Conservation (phyloP, 148 eudicot genomes). For the Bassia scoparia region DNA sequence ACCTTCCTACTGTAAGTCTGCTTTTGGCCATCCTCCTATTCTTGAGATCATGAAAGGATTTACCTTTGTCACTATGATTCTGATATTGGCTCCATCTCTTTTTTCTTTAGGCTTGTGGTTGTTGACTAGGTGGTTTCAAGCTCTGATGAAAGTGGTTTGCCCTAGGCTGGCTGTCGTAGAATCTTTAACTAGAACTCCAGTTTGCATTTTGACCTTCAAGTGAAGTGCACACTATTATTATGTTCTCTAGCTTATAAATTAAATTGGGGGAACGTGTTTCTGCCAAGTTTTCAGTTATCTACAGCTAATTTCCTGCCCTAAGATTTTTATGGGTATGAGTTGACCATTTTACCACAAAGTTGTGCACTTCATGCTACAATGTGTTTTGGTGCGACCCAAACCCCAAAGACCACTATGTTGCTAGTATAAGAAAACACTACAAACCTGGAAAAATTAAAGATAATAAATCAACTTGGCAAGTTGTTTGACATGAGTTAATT, state of each 20-base stretch:
- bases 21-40: conserved; percentile 31
- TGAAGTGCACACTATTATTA: not conserved
- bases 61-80: conserved; percentile 33
- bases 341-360: not conserved
- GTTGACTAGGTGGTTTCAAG: conserved; percentile 30
- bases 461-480: not conserved
- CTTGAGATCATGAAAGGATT: conserved; percentile 36
- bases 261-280: not conserved
- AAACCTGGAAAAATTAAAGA: not conserved
- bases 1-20: conserved; percentile 52
- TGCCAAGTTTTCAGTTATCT: not conserved
- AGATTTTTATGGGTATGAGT: not conserved
- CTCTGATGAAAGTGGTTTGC: conserved; percentile 30
- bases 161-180: conserved; percentile 31
- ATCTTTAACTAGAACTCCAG: conserved; percentile 3
- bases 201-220: not conserved
- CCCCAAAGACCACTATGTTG: not conserved
- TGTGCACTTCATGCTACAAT: not conserved
- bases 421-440: not conserved
- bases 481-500: too few relatives aligned
- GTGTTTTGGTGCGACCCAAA: not conserved
- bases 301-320: not conserved
- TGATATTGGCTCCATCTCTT: conserved; percentile 40
- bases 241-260: not conserved
- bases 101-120: conserved; percentile 39